These are phyloP conservation scores for Oryza glaberrima DNA, from an alignment of 176 grass and related monocot species.

Conservation along the genomic window DNA sequence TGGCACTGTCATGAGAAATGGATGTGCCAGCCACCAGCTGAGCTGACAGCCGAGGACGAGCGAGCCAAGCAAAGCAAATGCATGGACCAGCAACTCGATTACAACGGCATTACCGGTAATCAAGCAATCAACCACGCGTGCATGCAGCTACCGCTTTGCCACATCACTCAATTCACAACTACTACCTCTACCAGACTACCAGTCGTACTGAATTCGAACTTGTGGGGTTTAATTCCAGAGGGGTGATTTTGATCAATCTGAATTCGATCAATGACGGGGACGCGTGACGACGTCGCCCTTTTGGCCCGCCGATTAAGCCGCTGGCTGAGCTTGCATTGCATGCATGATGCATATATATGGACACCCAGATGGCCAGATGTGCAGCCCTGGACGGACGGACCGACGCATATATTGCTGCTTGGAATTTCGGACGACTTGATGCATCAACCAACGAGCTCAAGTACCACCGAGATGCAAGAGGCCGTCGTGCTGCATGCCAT, in stretches of 20 bases:
- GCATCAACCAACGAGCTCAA: background rate
- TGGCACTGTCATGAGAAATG: background rate
- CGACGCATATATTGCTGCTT: background rate
- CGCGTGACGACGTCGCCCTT: background rate
- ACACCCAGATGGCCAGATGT: background rate
- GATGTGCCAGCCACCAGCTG: conserved; percentile 17
- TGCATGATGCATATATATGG: no score
- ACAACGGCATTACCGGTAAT: conserved; percentile 3
- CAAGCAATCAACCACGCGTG: conserved; percentile 28
- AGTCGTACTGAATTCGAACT: background rate
- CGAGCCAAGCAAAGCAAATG: background rate
- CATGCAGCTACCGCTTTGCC: background rate
- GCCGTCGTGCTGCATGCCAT: background rate
- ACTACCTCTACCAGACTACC: background rate
- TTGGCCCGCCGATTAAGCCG: conserved; percentile 1
- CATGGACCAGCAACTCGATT: background rate
- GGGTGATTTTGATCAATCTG: background rate
- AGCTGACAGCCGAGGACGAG: background rate
- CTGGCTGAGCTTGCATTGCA: background rate
- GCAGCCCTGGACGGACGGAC: no score
- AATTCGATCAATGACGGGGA: background rate
- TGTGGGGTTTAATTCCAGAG: background rate
- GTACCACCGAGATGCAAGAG: background rate
- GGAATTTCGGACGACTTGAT: conserved; percentile 17
- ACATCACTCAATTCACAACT: background rate